Percentiles rank a stretch among this genome's conserved stretches.
phyloP scores from a whole-genome alignment of 148 eudicot species.

The Dianthus caryophyllus region DNA sequence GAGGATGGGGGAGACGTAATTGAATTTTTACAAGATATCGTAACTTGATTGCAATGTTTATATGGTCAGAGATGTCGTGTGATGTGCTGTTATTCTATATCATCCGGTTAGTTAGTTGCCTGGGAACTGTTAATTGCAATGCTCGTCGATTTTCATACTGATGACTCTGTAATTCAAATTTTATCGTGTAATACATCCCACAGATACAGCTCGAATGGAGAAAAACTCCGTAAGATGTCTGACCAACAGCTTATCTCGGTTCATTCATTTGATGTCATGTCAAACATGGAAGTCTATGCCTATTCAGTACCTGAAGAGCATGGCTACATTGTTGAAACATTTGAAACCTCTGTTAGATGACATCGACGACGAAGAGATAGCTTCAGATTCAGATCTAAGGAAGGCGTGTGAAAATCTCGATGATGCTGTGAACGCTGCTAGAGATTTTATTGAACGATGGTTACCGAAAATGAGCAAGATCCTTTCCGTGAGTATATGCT shows the following conservation, averaged over 20 bases:
- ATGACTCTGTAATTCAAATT: neutral
- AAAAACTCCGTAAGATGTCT: constrained; percentile 56
- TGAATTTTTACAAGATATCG: no score
- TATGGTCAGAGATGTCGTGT: no score
- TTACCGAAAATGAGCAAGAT: constrained; percentile 64
- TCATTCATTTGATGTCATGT: constrained; percentile 78
- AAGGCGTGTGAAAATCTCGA: constrained; percentile 73
- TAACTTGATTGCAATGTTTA: no score
- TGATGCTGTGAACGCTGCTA: constrained; percentile 58
- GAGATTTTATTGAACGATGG: constrained; percentile 80
- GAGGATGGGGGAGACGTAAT: no score
- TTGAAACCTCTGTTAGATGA: constrained; percentile 67
- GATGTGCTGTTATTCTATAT: no score
- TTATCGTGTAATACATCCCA: no score
- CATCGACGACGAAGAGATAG: constrained; percentile 38
- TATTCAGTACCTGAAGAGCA: constrained; percentile 38
- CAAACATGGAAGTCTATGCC: constrained; percentile 53
- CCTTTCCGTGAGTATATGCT: constrained; percentile 51
- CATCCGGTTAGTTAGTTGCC: no score
- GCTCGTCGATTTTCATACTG: neutral
- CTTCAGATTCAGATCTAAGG: constrained; percentile 45
- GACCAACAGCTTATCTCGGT: constrained; percentile 78
- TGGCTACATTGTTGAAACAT: constrained; percentile 55
- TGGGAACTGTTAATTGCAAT: neutral
- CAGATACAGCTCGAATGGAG: constrained; percentile 67